Conservation (phyloP, 106 monocot genomes). For the Dioscorea dumetorum region DNA sequence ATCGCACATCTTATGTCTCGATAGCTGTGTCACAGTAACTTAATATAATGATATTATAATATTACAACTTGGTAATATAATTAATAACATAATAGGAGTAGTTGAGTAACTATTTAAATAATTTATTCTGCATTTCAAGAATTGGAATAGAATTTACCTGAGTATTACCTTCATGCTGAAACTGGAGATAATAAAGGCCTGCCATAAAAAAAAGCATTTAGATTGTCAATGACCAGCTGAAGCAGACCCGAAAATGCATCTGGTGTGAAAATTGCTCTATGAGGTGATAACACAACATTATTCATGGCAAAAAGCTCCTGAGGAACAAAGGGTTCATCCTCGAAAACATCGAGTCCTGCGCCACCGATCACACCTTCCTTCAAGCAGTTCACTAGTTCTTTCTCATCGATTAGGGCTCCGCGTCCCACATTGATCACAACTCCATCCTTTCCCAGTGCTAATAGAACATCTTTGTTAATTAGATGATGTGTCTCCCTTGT, state of each 20-base stretch:
- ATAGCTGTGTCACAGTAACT: no score
- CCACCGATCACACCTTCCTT: conserved; percentile 43
- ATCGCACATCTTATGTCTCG: no score
- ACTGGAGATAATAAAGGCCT: conserved; percentile 41
- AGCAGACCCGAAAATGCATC: conserved; percentile 18
- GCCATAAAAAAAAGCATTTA: conserved; percentile 67
- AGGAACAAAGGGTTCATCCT: conserved; percentile 49
- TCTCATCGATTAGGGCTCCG: conserved; percentile 37
- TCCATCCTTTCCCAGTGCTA: conserved; percentile 50
- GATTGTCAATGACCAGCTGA: conserved; percentile 26
- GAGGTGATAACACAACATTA: conserved; percentile 61
- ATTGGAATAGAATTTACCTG: no score
- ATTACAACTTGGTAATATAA: no score
- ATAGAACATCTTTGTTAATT: conserved; percentile 48
- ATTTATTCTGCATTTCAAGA: no score
- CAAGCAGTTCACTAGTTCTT: conserved; percentile 28
- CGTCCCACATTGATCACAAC: conserved; percentile 43
- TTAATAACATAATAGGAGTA: no score
- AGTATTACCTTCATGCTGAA: conserved; percentile 1
- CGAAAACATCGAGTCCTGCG: conserved; percentile 77
- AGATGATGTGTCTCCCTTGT: conserved; percentile 60
- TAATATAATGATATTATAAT: no score
- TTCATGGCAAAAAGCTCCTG: conserved; percentile 41
- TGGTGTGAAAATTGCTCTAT: conserved; percentile 26
- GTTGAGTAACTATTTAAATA: no score